Evolutionary conservation across 306 rosid genomes (phyloP).

Genomic region (Sechiopsis laciniata): DNA sequence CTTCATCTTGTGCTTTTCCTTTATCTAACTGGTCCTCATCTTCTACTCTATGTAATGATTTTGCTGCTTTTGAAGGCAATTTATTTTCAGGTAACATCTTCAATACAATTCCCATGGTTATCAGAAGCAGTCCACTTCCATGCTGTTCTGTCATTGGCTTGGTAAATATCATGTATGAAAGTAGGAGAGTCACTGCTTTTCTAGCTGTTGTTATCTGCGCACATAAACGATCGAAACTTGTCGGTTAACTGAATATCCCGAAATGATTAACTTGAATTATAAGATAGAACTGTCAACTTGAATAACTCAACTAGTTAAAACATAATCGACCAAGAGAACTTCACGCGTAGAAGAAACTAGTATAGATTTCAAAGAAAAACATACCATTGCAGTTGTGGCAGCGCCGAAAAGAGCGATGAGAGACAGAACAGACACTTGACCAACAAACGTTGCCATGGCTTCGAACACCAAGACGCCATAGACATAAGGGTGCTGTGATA

Average conservation of each 20-base stretch:
- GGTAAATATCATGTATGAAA: conserved; percentile 57
- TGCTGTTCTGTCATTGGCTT: conserved; percentile 64
- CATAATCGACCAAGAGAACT: no score
- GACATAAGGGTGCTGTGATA: conserved; percentile 50
- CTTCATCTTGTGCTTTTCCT: conserved; percentile 26
- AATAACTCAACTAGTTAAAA: no score
- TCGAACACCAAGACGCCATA: conserved; percentile 35
- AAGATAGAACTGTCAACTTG: neutral
- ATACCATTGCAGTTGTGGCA: conserved; percentile 56
- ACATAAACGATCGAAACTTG: neutral
- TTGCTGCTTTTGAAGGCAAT: conserved; percentile 19
- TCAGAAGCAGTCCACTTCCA: conserved; percentile 50
- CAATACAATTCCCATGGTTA: conserved; percentile 45
- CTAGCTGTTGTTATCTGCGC: conserved; percentile 59
- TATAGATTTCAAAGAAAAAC: no score
- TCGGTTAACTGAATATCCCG: neutral
- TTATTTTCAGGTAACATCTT: conserved; percentile 47
- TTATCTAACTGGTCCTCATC: neutral
- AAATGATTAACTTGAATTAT: no score
- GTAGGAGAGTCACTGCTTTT: conserved; percentile 54
- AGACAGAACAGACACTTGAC: conserved; percentile 52
- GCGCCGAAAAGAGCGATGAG: conserved; percentile 55
- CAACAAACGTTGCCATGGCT: conserved; percentile 38
- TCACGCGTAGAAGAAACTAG: no score
- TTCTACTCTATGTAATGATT: conserved; percentile 14